Evolutionary conservation across 2,329 filamentous ascomycete species (phyloP).

Genomic region (Alternaria ventricosa): DNA sequence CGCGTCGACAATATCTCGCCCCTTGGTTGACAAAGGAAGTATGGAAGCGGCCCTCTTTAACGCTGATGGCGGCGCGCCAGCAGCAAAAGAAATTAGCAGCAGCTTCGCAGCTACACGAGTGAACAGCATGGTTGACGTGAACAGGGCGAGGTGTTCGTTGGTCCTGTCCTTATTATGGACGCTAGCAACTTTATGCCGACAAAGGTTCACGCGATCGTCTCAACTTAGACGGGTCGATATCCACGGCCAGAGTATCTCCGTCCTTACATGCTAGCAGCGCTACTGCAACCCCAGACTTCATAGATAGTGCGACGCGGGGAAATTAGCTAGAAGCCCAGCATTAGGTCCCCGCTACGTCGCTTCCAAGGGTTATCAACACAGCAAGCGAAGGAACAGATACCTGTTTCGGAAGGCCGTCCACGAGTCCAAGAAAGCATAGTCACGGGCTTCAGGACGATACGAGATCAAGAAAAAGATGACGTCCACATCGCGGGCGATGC

Average conservation of each 20-base stretch:
- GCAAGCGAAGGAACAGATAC: background rate
- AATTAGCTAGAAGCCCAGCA: background rate
- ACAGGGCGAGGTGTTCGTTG: background rate
- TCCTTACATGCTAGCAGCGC: background rate
- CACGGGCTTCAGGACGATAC: background rate
- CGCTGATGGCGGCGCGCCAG: conserved; percentile 21
- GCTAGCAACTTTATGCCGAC: background rate
- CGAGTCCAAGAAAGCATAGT: background rate
- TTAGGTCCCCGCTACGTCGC: too few species aligned
- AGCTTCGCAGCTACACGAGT: conserved; percentile 8
- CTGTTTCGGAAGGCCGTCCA: conserved; percentile 4
- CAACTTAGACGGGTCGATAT: background rate
- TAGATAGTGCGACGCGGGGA: background rate
- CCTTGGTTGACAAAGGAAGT: conserved; percentile 40
- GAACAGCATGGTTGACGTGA: background rate
- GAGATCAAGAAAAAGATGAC: background rate
- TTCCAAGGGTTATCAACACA: background rate
- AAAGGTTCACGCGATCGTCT: background rate
- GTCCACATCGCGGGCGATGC: conserved; percentile 7
- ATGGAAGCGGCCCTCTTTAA: conserved; percentile 23
- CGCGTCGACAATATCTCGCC: conserved; percentile 44
- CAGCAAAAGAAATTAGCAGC: conserved; percentile 17
- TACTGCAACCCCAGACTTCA: background rate
- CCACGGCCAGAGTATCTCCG: background rate
- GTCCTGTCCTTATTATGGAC: too few species aligned